Evolutionary conservation across 2,329 filamentous ascomycete species (phyloP).

Genomic region (Talaromyces piceae): DNA sequence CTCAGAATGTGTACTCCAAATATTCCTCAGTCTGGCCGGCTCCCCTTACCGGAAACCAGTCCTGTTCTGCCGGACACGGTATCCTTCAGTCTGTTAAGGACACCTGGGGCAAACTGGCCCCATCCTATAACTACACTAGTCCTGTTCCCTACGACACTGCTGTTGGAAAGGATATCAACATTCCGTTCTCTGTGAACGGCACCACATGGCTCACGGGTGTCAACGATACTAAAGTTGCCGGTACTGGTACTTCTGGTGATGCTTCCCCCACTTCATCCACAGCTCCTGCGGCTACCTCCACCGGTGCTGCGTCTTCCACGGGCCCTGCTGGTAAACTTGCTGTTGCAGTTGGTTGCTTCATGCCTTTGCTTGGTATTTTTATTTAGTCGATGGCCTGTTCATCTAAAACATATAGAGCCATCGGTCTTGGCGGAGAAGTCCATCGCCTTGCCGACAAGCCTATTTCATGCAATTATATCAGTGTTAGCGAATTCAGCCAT

Average conservation of each 20-base stretch:
- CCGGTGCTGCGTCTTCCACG: slow-evolving; percentile 12
- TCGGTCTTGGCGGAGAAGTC: background rate
- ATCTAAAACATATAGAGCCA: too few relatives aligned
- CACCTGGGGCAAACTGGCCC: slow-evolving; percentile 21
- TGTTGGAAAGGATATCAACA: slow-evolving; percentile 21
- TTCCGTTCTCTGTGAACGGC: slow-evolving; percentile 13
- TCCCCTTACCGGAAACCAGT: slow-evolving; percentile 18
- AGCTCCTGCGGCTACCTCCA: slow-evolving; percentile 10
- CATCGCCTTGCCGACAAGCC: background rate
- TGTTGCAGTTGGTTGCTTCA: slow-evolving; percentile 4
- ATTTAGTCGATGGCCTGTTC: too few relatives aligned
- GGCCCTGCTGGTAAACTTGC: background rate
- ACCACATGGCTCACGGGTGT: slow-evolving; percentile 11
- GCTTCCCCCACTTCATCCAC: slow-evolving; percentile 11
- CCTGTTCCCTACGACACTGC: slow-evolving; percentile 25
- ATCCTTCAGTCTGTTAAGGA: slow-evolving; percentile 28
- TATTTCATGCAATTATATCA: too few relatives aligned
- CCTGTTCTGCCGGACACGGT: slow-evolving; percentile 29
- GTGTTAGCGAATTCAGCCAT: too few relatives aligned
- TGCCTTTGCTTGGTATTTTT: slow-evolving; percentile 4
- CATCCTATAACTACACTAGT: slow-evolving; percentile 29
- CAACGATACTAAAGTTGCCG: slow-evolving; percentile 9
- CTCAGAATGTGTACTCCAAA: slow-evolving; percentile 19
- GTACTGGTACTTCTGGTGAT: slow-evolving; percentile 4
- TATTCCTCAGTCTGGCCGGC: slow-evolving; percentile 24